Evolutionary conservation across 2,329 filamentous ascomycete species (phyloP), one percentile per base, ranked within the genome.

Genomic region (Penicillium sclerotiorum): DNA sequence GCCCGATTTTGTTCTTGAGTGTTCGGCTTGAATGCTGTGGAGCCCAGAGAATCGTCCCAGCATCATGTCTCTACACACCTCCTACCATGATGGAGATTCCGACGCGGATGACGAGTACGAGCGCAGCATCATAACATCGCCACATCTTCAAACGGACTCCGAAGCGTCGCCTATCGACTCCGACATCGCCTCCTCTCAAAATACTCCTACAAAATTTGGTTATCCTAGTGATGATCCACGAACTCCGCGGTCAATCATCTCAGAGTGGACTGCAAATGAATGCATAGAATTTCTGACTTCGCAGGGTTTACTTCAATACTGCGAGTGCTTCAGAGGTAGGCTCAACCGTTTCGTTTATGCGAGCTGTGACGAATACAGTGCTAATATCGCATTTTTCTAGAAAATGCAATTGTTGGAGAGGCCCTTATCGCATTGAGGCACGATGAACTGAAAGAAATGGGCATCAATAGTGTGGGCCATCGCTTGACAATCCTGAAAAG

Each of bases 371-470:
- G 22, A 15, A 32, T 8, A 8, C 7, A 35, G 22, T 52, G 11
- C 40, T 52, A n/a, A 47, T 42, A 30, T 36, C 12, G 17, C 18
- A 36, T 7, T n/a, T 8, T n/a, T 8, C 8, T 69, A 94, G 94
- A 96, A 65, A 95, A 99, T 67, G 91, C 90, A 57, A 95, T 99
- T 61, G 87, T 92, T 30, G 94, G 94, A 58, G 91, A 97, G 69
- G 93, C 90, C 45, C 78, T 99, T 55, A 84, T 96, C 49, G 90
- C 90, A 33, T 77, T 99, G 56, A 87, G 89, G 56, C 94, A 97
- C 68, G 89, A 95, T 49, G 93, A 97, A 68, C 78, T 99, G 62
- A 96, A 95, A 73, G 90, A 95, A 67, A 93, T 97, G 86, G 92
- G 92, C 40, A 89, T 99, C 57, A 79, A 80, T 56, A 97, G 93